phyloP scores from a whole-genome alignment of 768 basidiomycete genomes.

The Lactarius evosmus region DNA sequence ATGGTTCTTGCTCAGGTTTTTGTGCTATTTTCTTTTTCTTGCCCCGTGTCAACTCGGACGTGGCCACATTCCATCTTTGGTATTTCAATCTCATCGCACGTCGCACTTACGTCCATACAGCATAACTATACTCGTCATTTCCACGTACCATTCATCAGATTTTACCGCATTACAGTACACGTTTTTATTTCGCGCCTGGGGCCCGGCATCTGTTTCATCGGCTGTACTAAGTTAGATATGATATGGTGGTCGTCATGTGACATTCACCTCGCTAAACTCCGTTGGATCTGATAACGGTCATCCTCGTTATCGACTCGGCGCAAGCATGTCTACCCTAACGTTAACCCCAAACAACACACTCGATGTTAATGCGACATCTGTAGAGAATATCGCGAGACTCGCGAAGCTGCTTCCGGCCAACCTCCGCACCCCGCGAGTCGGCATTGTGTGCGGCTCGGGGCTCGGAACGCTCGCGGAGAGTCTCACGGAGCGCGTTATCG shows the following conservation, averaged over 20 bases:
- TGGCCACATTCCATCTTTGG: constrained; percentile 10
- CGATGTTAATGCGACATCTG: constrained; percentile 29
- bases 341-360: neutral
- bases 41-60: neutral
- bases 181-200: neutral
- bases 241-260: too few relatives aligned
- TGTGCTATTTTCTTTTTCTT: constrained; percentile 11
- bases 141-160: constrained; percentile 1
- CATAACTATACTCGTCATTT: constrained; percentile 15
- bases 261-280: neutral
- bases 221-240: neutral
- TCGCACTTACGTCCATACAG: constrained; percentile 12
- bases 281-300: neutral
- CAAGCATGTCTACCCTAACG: neutral
- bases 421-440: constrained; percentile 60
- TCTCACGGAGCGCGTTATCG: constrained; percentile 51
- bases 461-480: constrained; percentile 68
- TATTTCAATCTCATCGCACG: constrained; percentile 14
- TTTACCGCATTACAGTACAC: neutral
- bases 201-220: neutral
- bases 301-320: neutral
- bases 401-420: constrained; percentile 34
- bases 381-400: constrained; percentile 33
- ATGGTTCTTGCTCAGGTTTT: constrained; percentile 8
- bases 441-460: constrained; percentile 87